These are phyloP conservation scores for Eremothecium cymbalariae DNA, from an alignment of 1,139 yeast species.

Conservation along the genomic window DNA sequence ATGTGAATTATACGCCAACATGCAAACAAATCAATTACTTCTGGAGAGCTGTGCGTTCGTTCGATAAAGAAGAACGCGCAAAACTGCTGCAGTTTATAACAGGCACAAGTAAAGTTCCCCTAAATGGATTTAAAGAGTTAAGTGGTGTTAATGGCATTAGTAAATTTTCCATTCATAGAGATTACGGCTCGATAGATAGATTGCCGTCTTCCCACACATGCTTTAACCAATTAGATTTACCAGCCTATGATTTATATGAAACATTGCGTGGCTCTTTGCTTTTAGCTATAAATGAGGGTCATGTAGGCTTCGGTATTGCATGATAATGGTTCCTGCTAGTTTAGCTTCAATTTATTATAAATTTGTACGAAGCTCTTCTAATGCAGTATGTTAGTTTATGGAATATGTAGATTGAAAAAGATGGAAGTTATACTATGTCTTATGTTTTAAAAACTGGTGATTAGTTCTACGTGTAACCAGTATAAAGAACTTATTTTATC, in stretches of 20 bases:
- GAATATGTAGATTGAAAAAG: too few species aligned
- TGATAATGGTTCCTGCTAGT: too few species aligned
- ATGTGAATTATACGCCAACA: conserved; percentile 75
- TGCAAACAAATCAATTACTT: conserved; percentile 93
- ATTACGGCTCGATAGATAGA: conserved; percentile 77
- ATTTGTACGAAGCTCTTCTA: conserved; percentile 1
- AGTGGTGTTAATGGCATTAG: conserved; percentile 84
- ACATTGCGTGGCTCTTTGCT: conserved; percentile 72
- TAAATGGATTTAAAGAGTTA: conserved; percentile 85
- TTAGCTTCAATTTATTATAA: too few species aligned
- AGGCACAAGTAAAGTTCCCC: conserved; percentile 94
- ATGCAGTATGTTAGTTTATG: too few species aligned
- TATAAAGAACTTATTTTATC: too few species aligned
- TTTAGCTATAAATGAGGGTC: conserved; percentile 88
- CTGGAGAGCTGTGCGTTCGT: conserved; percentile 96
- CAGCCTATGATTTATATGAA: conserved; percentile 86
- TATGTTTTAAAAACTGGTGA: not conserved
- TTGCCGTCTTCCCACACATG: conserved; percentile 96
- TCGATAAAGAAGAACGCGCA: conserved; percentile 91
- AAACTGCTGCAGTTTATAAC: conserved; percentile 91
- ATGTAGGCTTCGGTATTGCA: conserved; percentile 79
- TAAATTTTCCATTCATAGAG: conserved; percentile 84
- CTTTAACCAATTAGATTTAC: conserved; percentile 89
- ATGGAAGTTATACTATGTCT: not conserved
- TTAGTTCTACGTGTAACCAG: too few species aligned